Conservation (phyloP, 75 land plant genomes). For the Selaginella tamariscina region DNA sequence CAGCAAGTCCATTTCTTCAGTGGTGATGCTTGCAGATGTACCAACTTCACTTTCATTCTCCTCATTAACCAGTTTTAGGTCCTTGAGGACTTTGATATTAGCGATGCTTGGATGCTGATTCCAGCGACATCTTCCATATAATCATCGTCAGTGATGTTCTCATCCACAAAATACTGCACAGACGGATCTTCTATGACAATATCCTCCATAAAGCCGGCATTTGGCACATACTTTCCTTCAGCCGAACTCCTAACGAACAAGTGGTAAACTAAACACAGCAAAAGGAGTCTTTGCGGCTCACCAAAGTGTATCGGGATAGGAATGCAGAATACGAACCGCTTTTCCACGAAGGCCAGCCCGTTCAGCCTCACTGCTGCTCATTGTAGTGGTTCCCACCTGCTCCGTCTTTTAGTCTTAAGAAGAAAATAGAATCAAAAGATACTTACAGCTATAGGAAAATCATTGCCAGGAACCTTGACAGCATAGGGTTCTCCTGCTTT, state of each 20-base stretch:
- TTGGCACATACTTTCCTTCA: conserved; percentile 70
- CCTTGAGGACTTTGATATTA: conserved; percentile 1
- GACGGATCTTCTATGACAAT: conserved; percentile 62
- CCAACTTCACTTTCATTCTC: conserved; percentile 25
- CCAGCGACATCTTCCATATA: not conserved
- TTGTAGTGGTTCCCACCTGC: conserved; percentile 66
- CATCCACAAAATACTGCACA: not conserved
- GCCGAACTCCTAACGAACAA: conserved; percentile 53
- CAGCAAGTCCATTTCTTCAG: conserved; percentile 54
- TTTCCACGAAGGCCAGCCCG: conserved; percentile 85
- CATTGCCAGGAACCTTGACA: conserved; percentile 78
- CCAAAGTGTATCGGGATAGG: conserved; percentile 66
- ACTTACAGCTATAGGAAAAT: conserved; percentile 83
- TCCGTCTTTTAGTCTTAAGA: not conserved
- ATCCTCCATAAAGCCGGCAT: conserved; percentile 71
- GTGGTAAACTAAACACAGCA: not conserved
- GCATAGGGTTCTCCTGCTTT: conserved; percentile 65
- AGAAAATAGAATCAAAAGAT: not conserved
- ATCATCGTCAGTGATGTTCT: not conserved
- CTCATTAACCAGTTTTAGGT: conserved; percentile 6
- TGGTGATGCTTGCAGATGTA: conserved; percentile 6
- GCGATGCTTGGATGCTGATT: too few relatives aligned
- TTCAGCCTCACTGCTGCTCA: conserved; percentile 62
- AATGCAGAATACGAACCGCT: conserved; percentile 63
- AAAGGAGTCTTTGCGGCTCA: not conserved